Evolutionary conservation across 257 asterid genomes (phyloP), one percentile per base, ranked within the genome.

Genomic region (Lycium barbarum): DNA sequence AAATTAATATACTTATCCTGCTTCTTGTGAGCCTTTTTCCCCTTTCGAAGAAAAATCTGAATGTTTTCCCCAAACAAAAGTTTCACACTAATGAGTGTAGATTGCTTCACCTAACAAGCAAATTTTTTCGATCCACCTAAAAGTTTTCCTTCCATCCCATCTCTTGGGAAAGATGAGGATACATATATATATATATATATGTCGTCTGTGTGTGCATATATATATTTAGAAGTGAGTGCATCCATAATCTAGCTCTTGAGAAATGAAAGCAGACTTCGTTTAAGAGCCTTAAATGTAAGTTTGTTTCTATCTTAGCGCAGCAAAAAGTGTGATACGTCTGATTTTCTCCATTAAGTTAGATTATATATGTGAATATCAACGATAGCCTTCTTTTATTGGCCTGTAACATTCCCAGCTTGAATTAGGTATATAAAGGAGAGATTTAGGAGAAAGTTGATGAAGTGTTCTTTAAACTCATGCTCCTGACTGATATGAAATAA

Each of bases 361-460:
- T 71, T 18, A 43, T 18, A 71, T 71, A 71, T 43, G 57, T 43
- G 36, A 71, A 71, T 11, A 43, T 12, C 17, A 40, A 18, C 17
- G 13, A 43, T 18, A 40, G 33, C 35, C 79, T 70, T 70, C 79
- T 70, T 70, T 70, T 70, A 70, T 38, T 2, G 4, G 54, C 8
- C 33, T 70, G 55, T 40, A 43, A 71, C 79, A 18, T 68, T 71
- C 17, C 55, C 79, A 1, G 2, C 1, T 43, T 18, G 47, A 38
- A 38, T 15, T 38, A 8, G 38, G 6, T 38, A 70, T 70, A 38
- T 70, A 70, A 70, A 45, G 35, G 79, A 71, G 55, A 18, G 15
- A 71, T 71, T 40, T 71, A 18, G 6, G 57, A 71, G 79, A 71
- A 71, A 71, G 79, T 71, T 71, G 79, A 71, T 18, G 17, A 40